These are phyloP conservation scores for Globisporangium emineosum DNA, from an alignment of 352 stramenopile species.

Conservation along the genomic window DNA sequence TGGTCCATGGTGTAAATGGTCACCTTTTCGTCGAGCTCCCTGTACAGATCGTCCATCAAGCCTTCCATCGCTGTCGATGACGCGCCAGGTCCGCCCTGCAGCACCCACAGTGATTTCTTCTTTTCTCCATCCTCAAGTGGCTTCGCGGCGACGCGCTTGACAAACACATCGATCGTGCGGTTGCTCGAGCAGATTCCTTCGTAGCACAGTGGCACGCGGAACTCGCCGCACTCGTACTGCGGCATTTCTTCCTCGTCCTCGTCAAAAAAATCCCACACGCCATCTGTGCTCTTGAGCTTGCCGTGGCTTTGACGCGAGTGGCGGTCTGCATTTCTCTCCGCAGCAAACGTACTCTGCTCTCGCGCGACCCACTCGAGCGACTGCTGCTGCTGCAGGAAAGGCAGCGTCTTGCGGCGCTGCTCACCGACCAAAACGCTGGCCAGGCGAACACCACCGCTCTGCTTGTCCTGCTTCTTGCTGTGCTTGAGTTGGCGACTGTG, in stretches of 20 bases:
- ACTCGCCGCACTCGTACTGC: slow-evolving; percentile 28
- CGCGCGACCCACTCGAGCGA: slow-evolving; percentile 20
- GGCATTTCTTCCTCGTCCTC: not conserved
- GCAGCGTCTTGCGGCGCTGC: slow-evolving; percentile 16
- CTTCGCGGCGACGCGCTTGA: slow-evolving; percentile 45
- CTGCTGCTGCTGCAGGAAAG: slow-evolving; percentile 23
- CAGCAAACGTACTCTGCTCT: not conserved
- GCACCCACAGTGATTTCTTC: slow-evolving; percentile 60
- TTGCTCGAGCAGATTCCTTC: slow-evolving; percentile 26
- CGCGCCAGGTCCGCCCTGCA: slow-evolving; percentile 65
- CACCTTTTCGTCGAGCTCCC: slow-evolving; percentile 42
- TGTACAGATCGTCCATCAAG: slow-evolving; percentile 58
- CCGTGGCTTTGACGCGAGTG: not conserved
- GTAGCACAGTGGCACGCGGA: slow-evolving; percentile 32
- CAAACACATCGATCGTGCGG: slow-evolving; percentile 35
- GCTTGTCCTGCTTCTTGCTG: not conserved
- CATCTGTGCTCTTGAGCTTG: not conserved
- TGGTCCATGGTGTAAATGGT: slow-evolving; percentile 75
- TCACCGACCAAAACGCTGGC: slow-evolving; percentile 14
- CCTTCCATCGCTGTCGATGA: slow-evolving; percentile 69
- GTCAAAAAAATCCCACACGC: not conserved
- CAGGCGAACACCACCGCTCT: not conserved
- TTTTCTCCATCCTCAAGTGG: slow-evolving; percentile 4
- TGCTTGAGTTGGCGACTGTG: slow-evolving; percentile 1
- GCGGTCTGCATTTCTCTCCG: not conserved